Percentiles rank a stretch among this genome's conserved stretches.
phyloP scores from a whole-genome alignment of 345 rosid genomes.

The Sisymbrium altissimum region DNA sequence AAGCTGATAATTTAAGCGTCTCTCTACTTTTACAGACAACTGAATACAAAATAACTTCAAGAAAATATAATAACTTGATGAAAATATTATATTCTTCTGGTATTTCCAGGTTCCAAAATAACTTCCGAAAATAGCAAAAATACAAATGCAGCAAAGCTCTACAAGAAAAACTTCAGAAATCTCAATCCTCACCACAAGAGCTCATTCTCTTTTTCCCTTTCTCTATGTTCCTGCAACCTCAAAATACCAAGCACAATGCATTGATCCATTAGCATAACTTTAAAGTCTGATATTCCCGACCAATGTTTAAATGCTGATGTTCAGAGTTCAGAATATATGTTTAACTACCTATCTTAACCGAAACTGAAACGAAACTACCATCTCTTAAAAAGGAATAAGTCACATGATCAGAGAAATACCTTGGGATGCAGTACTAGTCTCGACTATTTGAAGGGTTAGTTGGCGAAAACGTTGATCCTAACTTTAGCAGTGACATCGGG shows the following conservation, averaged over 20 bases:
- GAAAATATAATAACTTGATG: background rate
- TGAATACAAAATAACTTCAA: background rate
- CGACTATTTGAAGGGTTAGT: constrained; percentile 38
- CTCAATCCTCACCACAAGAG: background rate
- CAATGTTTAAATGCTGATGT: background rate
- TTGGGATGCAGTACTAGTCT: background rate
- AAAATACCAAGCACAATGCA: constrained; percentile 1
- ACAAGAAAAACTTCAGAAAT: constrained; percentile 25
- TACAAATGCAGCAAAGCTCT: constrained; percentile 11
- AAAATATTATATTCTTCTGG: background rate
- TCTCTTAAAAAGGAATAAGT: background rate
- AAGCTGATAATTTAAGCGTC: constrained; percentile 15
- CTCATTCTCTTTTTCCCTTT: background rate
- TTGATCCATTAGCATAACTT: background rate
- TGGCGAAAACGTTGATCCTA: constrained; percentile 73
- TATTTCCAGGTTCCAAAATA: background rate
- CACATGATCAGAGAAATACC: constrained; percentile 5
- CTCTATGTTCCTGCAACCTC: constrained; percentile 22
- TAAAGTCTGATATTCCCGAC: background rate
- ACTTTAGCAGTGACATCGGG: constrained; percentile 87
- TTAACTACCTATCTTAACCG: constrained; percentile 4
- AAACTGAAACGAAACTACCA: background rate
- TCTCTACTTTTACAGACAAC: constrained; percentile 10
- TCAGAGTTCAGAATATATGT: background rate
- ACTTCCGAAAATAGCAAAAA: background rate